Conservation (phyloP, 257 asterid genomes). For the Solanum chilense region DNA sequence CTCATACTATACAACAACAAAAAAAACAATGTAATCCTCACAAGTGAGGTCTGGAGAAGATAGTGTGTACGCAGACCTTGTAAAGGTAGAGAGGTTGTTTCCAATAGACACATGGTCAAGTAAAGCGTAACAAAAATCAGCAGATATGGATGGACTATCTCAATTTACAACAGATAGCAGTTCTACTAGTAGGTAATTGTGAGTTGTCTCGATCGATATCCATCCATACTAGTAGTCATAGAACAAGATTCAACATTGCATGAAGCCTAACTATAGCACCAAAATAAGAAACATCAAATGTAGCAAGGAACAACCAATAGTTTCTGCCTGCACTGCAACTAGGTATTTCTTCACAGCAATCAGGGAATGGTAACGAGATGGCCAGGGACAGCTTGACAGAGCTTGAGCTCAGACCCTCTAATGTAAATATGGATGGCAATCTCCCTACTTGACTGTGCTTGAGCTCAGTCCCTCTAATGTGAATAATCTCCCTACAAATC, state of each 20-base stretch:
- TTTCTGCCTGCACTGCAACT: not conserved
- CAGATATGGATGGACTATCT: conserved; percentile 10
- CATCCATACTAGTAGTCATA: not conserved
- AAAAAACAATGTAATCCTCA: not conserved
- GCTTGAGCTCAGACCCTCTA: not conserved
- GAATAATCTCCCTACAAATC: not conserved
- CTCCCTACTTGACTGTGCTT: not conserved
- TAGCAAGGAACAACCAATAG: not conserved
- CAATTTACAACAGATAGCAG: conserved; percentile 9
- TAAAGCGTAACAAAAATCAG: not conserved
- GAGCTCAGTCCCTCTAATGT: too few relatives aligned
- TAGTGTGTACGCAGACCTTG: not conserved
- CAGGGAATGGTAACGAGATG: not conserved
- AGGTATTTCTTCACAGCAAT: not conserved
- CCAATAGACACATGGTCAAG: not conserved
- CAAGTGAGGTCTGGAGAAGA: not conserved
- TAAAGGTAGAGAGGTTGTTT: not conserved
- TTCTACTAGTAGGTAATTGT: not conserved
- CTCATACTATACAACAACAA: not conserved
- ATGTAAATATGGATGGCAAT: not conserved
- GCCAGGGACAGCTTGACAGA: not conserved
- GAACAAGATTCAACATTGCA: not conserved
- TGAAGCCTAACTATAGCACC: not conserved
- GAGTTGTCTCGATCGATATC: not conserved
- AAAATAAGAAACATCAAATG: not conserved